These are phyloP conservation scores for Clavariopsis aquatica DNA, from an alignment of 495 filamentous ascomycete species.

Conservation along the genomic window DNA sequence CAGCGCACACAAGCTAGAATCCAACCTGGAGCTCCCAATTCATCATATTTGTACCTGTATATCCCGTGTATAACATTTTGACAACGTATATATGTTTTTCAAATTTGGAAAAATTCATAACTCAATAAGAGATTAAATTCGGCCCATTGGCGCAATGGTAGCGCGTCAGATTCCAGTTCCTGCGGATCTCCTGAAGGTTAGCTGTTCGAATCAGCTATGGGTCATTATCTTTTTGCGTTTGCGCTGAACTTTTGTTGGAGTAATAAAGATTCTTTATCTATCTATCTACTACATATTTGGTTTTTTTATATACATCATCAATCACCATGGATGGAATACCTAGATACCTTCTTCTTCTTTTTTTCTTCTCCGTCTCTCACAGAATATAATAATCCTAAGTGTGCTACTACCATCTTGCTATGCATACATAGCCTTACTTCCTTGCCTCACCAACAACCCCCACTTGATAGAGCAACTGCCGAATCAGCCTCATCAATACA, in stretches of 20 bases:
- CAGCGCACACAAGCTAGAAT: too few relatives aligned
- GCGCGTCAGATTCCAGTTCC: conserved; percentile 1
- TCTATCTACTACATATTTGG: too few relatives aligned
- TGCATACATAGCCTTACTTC: neutral
- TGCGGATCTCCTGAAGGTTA: conserved; percentile 1
- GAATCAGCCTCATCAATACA: neutral
- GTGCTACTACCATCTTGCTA: neutral
- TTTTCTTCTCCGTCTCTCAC: too few relatives aligned
- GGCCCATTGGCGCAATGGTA: conserved; percentile 2
- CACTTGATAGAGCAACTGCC: neutral
- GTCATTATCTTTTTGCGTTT: neutral
- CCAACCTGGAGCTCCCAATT: too few relatives aligned
- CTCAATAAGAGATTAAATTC: neutral
- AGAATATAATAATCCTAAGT: too few relatives aligned
- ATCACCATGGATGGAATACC: too few relatives aligned
- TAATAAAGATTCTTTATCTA: too few relatives aligned
- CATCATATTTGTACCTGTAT: too few relatives aligned
- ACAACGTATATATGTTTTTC: neutral
- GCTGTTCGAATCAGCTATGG: conserved; percentile 2
- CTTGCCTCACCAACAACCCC: neutral
- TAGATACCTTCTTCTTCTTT: too few relatives aligned
- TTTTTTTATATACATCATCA: too few relatives aligned
- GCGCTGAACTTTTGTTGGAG: too few relatives aligned
- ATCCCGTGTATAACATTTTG: too few relatives aligned
- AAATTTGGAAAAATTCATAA: neutral